These are phyloP conservation scores for Apiospora kogelbergensis DNA, from an alignment of 2,329 filamentous ascomycete genomes.

Conservation along the genomic window DNA sequence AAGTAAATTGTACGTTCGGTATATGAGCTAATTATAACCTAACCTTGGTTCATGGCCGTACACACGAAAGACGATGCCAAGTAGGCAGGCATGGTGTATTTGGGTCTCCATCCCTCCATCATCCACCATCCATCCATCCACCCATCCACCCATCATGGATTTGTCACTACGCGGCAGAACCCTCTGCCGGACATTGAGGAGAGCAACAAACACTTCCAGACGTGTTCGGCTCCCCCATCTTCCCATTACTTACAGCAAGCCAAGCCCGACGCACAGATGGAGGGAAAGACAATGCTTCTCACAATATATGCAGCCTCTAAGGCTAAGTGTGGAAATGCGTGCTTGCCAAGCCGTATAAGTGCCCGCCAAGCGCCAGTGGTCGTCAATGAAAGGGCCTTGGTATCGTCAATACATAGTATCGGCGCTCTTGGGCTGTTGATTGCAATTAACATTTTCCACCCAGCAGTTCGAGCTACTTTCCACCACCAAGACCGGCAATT, in stretches of 20 bases:
- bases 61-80: background rate
- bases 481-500: slow-evolving; percentile 2
- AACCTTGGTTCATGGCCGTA: background rate
- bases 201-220: background rate
- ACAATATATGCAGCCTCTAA: slow-evolving; percentile 3
- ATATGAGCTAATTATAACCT: background rate
- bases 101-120: background rate
- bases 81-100: background rate
- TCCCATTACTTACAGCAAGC: background rate
- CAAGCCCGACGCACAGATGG: slow-evolving; percentile 11
- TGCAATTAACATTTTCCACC: background rate
- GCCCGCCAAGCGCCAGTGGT: slow-evolving; percentile 2
- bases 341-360: slow-evolving; percentile 4
- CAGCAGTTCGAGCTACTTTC: background rate
- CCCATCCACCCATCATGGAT: too few species aligned
- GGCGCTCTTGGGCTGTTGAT: slow-evolving; percentile 2
- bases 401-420: background rate
- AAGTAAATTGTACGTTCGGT: background rate
- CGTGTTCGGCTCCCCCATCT: background rate
- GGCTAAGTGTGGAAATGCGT: slow-evolving; percentile 2
- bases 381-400: slow-evolving; percentile 4
- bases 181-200: background rate
- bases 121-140: too few species aligned
- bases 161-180: background rate
- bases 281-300: background rate